These are phyloP conservation scores for Cladophialophora yegresii DNA, from an alignment of 2,329 filamentous ascomycete species.

Conservation along the genomic window DNA sequence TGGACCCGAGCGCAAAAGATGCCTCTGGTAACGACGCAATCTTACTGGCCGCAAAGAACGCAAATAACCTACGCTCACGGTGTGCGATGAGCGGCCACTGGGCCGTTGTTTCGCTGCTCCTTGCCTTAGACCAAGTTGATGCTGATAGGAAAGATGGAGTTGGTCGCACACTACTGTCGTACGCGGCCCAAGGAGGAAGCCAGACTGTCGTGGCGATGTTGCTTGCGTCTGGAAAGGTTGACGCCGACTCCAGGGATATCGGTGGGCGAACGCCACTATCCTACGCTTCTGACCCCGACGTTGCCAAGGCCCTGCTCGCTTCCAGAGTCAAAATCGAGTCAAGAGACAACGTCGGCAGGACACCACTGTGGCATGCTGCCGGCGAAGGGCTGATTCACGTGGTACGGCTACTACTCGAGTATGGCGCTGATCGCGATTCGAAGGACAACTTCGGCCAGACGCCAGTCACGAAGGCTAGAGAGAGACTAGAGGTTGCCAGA, in stretches of 20 bases:
- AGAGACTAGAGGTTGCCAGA: no score
- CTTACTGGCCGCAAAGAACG: neutral
- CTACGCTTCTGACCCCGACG: fast-evolving
- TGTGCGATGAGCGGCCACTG: neutral
- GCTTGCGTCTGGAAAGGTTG: neutral
- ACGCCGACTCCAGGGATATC: neutral
- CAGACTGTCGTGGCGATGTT: neutral
- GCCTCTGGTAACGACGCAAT: neutral
- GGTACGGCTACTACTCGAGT: neutral
- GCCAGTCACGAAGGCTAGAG: neutral
- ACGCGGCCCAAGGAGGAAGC: neutral
- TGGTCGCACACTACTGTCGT: neutral
- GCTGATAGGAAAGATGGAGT: neutral
- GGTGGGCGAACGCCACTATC: neutral
- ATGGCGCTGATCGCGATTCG: neutral
- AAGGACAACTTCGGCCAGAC: neutral
- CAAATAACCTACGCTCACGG: neutral
- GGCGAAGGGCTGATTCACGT: neutral
- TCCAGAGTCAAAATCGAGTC: neutral
- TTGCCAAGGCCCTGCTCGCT: neutral
- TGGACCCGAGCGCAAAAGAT: neutral
- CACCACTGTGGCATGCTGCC: neutral
- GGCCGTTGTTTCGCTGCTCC: neutral
- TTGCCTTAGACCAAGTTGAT: neutral
- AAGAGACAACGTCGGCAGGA: neutral